These are phyloP conservation scores for Corchorus capsularis DNA, from an alignment of 345 rosid species.

Conservation along the genomic window DNA sequence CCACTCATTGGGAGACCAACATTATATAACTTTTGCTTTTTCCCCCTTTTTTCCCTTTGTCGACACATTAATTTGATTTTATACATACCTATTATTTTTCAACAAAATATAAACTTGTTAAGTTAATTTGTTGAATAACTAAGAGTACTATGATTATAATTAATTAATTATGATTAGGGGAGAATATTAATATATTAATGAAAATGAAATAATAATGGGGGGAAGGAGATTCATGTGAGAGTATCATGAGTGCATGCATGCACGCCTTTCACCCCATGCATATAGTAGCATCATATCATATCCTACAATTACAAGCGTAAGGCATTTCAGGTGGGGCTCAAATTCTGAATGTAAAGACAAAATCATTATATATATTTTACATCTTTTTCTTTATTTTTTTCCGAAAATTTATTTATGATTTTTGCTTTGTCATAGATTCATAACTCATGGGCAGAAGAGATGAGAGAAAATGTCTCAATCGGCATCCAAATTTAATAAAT, in stretches of 20 bases:
- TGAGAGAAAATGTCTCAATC: no score
- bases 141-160: no score
- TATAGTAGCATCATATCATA: conserved; percentile 37
- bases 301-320: conserved; percentile 7
- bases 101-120: no score
- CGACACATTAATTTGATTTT: background rate
- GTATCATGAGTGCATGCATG: conserved; percentile 31
- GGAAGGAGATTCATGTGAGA: conserved; percentile 9
- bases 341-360: background rate
- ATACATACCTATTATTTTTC: background rate
- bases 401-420: no score
- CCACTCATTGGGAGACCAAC: background rate
- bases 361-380: background rate
- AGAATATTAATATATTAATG: no score
- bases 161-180: no score
- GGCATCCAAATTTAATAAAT: no score
- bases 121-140: no score
- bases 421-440: no score
- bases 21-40: background rate
- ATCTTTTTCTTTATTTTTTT: no score
- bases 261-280: conserved; percentile 51
- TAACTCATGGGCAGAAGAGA: no score
- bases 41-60: background rate
- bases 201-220: background rate
- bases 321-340: conserved; percentile 6